A percentile compares a stretch with the other conserved stretches of the same genome.
These are phyloP conservation scores for Fusarium domesticum DNA, from an alignment of 2,329 filamentous ascomycete genomes.

Conservation along the genomic window DNA sequence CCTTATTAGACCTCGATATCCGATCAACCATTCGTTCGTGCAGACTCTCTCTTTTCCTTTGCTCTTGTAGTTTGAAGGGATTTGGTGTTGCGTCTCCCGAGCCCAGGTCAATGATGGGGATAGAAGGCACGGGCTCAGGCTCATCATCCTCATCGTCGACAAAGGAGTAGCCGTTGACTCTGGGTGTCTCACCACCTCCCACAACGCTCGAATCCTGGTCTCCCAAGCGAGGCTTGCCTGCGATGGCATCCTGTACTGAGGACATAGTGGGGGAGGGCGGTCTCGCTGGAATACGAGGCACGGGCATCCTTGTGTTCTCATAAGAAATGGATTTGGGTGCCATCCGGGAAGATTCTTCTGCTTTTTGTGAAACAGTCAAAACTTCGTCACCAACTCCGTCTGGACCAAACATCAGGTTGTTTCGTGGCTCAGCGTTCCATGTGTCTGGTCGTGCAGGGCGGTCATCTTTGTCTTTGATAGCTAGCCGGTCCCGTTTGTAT, in stretches of 20 bases:
- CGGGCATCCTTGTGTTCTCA: conserved; percentile 75
- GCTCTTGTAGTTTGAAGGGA: conserved; percentile 76
- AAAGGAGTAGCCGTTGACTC: conserved; percentile 91
- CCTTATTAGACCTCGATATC: conserved; percentile 69
- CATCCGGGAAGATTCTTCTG: conserved; percentile 68
- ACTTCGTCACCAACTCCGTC: conserved; percentile 60
- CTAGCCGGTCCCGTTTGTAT: conserved; percentile 55
- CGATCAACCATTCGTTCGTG: conserved; percentile 85
- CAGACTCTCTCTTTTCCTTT: conserved; percentile 72
- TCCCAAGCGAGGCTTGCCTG: conserved; percentile 62
- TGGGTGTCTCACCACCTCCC: conserved; percentile 69
- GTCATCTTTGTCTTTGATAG: conserved; percentile 64
- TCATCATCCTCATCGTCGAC: conserved; percentile 74
- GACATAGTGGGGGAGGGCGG: conserved; percentile 81
- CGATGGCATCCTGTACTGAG: conserved; percentile 79
- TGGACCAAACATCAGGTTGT: conserved; percentile 82
- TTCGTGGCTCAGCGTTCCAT: conserved; percentile 73
- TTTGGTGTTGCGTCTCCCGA: conserved; percentile 65
- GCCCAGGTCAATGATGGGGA: conserved; percentile 54
- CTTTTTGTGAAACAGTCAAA: conserved; percentile 63
- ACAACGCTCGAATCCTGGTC: conserved; percentile 58
- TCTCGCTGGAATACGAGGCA: conserved; percentile 39
- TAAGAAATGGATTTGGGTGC: conserved; percentile 76
- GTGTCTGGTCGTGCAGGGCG: conserved; percentile 73
- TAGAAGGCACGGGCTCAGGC: conserved; percentile 19